Conservation (phyloP, 2,329 filamentous ascomycete genomes). For the Trichoderma koningii region DNA sequence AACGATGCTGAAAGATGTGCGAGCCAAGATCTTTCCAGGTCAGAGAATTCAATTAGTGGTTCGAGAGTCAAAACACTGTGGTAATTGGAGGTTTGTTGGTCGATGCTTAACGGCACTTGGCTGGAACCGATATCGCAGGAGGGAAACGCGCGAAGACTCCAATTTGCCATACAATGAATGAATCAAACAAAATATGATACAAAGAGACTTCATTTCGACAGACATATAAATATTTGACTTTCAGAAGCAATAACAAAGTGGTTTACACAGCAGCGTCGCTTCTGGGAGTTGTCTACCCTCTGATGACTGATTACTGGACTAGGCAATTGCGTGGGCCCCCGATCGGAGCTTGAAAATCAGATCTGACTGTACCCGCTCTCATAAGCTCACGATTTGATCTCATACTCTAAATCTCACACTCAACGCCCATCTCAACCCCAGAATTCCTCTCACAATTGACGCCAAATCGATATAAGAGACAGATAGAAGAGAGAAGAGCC, state of each 20-base stretch:
- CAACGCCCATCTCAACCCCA: neutral
- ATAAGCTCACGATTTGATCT: neutral
- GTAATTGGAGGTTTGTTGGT: too few relatives aligned
- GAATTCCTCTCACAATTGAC: too few relatives aligned
- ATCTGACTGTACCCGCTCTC: slow-evolving; percentile 9
- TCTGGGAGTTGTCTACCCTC: neutral
- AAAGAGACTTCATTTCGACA: too few relatives aligned
- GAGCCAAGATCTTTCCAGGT: too few relatives aligned
- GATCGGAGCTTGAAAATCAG: slow-evolving; percentile 17
- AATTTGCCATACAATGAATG: too few relatives aligned
- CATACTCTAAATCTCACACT: neutral
- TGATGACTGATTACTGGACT: neutral
- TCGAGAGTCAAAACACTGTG: too few relatives aligned
- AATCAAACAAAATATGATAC: too few relatives aligned
- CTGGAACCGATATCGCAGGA: too few relatives aligned
- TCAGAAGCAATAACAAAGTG: neutral
- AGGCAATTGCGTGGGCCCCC: slow-evolving; percentile 14
- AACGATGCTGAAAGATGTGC: neutral
- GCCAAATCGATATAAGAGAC: neutral
- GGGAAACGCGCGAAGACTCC: too few relatives aligned
- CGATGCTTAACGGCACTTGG: too few relatives aligned
- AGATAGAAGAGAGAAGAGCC: neutral
- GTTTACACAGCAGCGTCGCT: neutral
- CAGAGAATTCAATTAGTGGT: too few relatives aligned
- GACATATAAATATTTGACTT: neutral